Base-by-base conservation (phyloP, 805 yeast genomes). In the Yarrowia divulgata region DNA sequence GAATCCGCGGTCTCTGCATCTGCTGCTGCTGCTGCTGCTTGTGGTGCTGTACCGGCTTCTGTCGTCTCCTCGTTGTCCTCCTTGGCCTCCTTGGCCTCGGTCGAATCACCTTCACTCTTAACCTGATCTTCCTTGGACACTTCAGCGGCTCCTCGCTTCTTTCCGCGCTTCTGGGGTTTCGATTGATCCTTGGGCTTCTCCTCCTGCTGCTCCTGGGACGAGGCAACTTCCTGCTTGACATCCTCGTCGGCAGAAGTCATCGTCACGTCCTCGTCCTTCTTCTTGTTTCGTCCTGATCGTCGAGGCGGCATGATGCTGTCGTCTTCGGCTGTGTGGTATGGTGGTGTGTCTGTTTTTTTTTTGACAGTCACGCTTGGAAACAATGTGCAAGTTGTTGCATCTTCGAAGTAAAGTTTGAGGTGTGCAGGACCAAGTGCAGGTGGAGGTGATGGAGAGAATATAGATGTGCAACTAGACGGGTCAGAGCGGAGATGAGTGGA, bases 181-280 rank as follows among this genome's bases (percentile, higher is more conserved):
- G 35, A 19, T 29, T 29, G 48, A 23, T 39, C 63, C 23, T 57
- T 43, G 16, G 63, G 2, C 29, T 40, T 39, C n/a, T 37, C 6
- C 29, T 40, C 48, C n/a, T 37, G 35, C 48, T 57, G 48, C 8
- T 16, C 48, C 48, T 55, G 62, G 1, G 46, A 29, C 3, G 62
- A 29, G 7, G 34, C 35, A 9, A 19, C 60, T 2, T 40, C 63
- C 48, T 40, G 48, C 63, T 43, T 60, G 32, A 5, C 42, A 18
- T 60, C 66, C 18, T 43, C 52, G 34, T 60, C 42, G 13, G 32
- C 50, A n/a, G 42, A 16, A n/a, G 29, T 29, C 64, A 57, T 57
- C 49, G 64, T 29, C 50, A 40, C 64, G n/a, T 57, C 66, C 52
- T 40, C 52, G 12, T 60, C 66, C 66, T 60, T 45, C 66, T 60